Base-by-base conservation (phyloP, 768 basidiomycete genomes). In the Phallus indusiatus region DNA sequence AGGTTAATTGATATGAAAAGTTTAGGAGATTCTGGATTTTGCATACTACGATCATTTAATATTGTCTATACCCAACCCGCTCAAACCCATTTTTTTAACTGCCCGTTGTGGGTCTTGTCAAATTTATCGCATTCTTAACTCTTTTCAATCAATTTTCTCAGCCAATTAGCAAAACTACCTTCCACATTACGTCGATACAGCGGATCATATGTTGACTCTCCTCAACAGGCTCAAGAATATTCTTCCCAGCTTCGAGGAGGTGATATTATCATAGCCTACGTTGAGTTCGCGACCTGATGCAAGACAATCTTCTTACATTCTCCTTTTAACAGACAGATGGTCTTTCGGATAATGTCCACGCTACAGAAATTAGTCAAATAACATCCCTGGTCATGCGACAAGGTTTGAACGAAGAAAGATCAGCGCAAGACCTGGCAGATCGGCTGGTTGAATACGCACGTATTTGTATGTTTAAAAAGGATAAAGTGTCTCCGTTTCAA, bases 401-500 rank as follows among this genome's bases (percentile, higher is more conserved):
- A 51, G 78, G 77, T 14, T 77, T 75, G 4, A 65, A 81, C 1
- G 88, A 89, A 62, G 79, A 80, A 37, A 69, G 74, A 34, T 81
- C 83, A 66, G 86, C 83, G 1, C 84, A 90, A 66, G 71, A 72
- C 14, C 84, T 92, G 69, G 86, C 90, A 7, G 82, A 90, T 65
- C 79, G 82, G 20, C 74, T 90, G 53, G 81, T 90, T 2, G 78
- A 85, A 35, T 86, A 87, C 65, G 80, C 90, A 2, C 76, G 75
- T 60, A 70, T 74, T 24, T 88, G 86, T 67, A 91, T 92, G 90
- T 73, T 71, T 61, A 83, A 81, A 66, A 79, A 77, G 61, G 76
- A 72, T 56, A 74, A 84, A 64, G 75, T 80, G 33, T 88, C 84
- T 68, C 90, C 90, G 1, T 92, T 91, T 64, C 83, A 88, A 71